Conservation (phyloP, 192 early-diverging fungal species). For the Lobosporangium transversale region DNA sequence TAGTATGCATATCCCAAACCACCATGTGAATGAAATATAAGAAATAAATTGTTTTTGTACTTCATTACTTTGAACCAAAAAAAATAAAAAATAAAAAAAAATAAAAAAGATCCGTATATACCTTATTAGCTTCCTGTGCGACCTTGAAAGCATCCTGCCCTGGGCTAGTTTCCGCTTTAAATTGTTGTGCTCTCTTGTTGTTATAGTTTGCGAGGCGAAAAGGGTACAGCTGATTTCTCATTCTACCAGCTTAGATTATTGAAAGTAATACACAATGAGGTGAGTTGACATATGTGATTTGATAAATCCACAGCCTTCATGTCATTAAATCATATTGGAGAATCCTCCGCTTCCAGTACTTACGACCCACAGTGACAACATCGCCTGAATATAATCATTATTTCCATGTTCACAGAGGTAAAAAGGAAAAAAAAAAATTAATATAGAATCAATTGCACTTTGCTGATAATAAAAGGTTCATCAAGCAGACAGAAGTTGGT, state of each 20-base stretch:
- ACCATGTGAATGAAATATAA: not conserved
- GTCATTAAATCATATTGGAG: not conserved
- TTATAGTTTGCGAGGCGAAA: conserved; percentile 44
- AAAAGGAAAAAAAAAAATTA: not conserved
- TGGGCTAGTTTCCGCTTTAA: conserved; percentile 19
- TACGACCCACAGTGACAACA: conserved; percentile 47
- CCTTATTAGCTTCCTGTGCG: conserved; percentile 40
- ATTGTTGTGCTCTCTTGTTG: conserved; percentile 35
- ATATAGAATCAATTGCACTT: not conserved
- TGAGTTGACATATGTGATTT: not conserved
- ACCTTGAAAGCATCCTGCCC: conserved; percentile 29
- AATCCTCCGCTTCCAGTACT: too few species aligned
- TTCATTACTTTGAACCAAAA: too few species aligned
- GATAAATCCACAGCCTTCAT: not conserved
- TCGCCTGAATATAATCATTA: conserved; percentile 36
- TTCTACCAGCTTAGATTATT: conserved; percentile 20
- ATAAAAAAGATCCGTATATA: too few species aligned
- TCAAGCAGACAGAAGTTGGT: not conserved
- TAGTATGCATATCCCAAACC: too few species aligned
- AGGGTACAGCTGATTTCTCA: conserved; percentile 50
- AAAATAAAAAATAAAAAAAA: too few species aligned
- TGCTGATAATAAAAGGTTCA: too few species aligned
- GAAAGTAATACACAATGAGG: not conserved
- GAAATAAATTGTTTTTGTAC: too few species aligned
- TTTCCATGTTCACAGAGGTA: too few species aligned